Conservation (phyloP, 345 rosid genomes). For the Gossypium australe region DNA sequence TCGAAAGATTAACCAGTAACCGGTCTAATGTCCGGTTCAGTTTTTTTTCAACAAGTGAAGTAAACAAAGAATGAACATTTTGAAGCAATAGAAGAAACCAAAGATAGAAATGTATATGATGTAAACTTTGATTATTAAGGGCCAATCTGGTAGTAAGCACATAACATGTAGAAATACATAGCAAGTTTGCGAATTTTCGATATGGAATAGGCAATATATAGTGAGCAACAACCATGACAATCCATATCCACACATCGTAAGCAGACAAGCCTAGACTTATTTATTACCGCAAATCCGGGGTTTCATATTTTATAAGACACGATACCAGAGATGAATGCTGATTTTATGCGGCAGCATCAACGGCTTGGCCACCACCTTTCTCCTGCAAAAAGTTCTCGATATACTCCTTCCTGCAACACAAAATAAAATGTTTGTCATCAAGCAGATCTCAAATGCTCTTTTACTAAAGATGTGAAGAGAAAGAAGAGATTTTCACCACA, state of each 20-base stretch:
- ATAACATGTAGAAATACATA: background rate
- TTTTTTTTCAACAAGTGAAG: too few relatives aligned
- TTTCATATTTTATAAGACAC: background rate
- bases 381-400: constrained; percentile 43
- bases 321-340: background rate
- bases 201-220: background rate
- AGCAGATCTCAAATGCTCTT: background rate
- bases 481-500: background rate
- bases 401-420: constrained; percentile 65
- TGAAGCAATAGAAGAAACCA: background rate
- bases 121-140: background rate
- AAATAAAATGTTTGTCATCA: constrained; percentile 7
- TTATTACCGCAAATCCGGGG: background rate
- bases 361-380: constrained; percentile 25
- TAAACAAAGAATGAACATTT: too few relatives aligned
- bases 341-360: constrained; percentile 48
- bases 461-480: background rate
- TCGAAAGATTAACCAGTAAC: too few relatives aligned
- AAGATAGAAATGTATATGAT: background rate
- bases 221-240: background rate
- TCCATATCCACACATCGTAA: background rate
- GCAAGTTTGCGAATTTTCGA: too few relatives aligned
- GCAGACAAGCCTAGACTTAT: background rate
- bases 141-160: background rate
- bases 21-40: too few relatives aligned